Evolutionary conservation across 2,329 filamentous ascomycete species (phyloP).

Genomic region (Hymenoscyphus salicellus): DNA sequence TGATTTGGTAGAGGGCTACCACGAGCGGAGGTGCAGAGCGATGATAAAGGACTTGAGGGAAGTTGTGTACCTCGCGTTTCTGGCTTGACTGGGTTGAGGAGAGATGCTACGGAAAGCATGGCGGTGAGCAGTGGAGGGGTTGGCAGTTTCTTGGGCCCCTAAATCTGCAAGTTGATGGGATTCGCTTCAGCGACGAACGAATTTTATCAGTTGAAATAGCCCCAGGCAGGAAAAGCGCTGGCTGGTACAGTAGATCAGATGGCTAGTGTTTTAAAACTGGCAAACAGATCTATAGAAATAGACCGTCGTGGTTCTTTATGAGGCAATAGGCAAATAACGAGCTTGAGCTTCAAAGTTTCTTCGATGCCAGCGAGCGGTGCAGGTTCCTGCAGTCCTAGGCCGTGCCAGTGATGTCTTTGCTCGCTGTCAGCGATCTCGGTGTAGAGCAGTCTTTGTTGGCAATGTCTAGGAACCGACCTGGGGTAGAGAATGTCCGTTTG

Average conservation of each 20-base stretch:
- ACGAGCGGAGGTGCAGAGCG: slow-evolving; percentile 28
- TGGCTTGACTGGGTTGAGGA: slow-evolving; percentile 58
- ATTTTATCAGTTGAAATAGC: slow-evolving; percentile 19
- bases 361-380: slow-evolving; percentile 28
- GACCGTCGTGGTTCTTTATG: slow-evolving; percentile 25
- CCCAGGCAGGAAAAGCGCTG: slow-evolving; percentile 16
- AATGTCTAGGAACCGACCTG: slow-evolving; percentile 47
- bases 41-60: slow-evolving; percentile 41
- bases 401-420: slow-evolving; percentile 26
- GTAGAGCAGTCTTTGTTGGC: slow-evolving; percentile 46
- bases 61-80: slow-evolving; percentile 41
- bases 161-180: slow-evolving; percentile 29
- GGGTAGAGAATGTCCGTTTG: slow-evolving; percentile 44
- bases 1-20: slow-evolving; percentile 29
- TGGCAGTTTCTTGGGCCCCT: slow-evolving; percentile 21
- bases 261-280: slow-evolving; percentile 24
- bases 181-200: slow-evolving; percentile 25
- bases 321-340: slow-evolving; percentile 23
- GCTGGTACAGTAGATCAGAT: slow-evolving; percentile 24
- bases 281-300: slow-evolving; percentile 31
- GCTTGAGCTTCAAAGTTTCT: slow-evolving; percentile 25
- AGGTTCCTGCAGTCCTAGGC: slow-evolving; percentile 28
- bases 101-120: slow-evolving; percentile 64
- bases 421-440: slow-evolving; percentile 39
- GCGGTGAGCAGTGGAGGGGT: slow-evolving; percentile 29